Base-by-base conservation (phyloP, 176 grass and related monocot species). In the Lolium rigidum region DNA sequence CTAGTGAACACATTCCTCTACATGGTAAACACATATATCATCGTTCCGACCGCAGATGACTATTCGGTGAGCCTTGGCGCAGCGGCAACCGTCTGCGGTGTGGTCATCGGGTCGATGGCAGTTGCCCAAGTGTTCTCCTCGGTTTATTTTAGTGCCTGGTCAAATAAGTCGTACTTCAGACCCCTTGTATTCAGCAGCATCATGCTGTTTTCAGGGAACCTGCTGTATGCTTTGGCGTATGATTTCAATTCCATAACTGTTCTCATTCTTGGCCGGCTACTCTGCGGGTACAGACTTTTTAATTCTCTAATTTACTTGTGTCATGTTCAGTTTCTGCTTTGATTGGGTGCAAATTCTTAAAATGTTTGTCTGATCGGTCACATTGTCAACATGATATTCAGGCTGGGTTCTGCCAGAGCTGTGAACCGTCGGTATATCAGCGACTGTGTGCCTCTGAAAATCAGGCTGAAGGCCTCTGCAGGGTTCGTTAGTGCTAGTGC, bases 131-230 rank as follows among this genome's bases (percentile, higher is more conserved):
- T 95, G 58, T 98, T 98, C 85, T 98, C 96, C n/a, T 98, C 96
- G n/a, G 93, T 98, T 75, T 98, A 98, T 66, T 95, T 98, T 41
- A 98, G 96, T 88, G 88, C 93, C 84, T 98, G 96, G 96, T 94
- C 93, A 18, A 98, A 98, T 50, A 95, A 70, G 47, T 95, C 93
- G 2, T 98, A 98, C 71, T 98, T 95, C 88, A 92, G 88, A 70
- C 96, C 96, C 9, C 93, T 98, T 0, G 86, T 98, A 26, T 98
- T 98, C 78, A 98, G 96, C 90, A 95, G 96, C 73, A 89, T 95
- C 56, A 89, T 98, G 87, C 78, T 98, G 44, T 88, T 94, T 76
- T 26, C 86, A 8, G 96, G 96, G 21, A 98, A 98, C 70, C 67
- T 93, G 20, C 7, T 95, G 63, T 98, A 98, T 73, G 96, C 96